Conservation (phyloP, 331 rosid genomes). For the Spiraea crenata region DNA sequence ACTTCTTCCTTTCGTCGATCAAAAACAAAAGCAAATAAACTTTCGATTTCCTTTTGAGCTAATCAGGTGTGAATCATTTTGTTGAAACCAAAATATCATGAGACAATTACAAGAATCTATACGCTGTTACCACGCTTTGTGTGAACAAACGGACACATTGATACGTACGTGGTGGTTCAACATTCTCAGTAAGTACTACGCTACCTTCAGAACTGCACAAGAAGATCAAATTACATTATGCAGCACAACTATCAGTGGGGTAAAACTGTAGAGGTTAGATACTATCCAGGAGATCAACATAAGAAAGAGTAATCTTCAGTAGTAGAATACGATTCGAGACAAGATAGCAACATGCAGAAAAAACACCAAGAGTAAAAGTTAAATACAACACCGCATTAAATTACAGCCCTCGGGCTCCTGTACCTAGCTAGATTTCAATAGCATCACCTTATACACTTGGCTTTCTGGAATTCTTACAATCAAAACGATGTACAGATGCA, state of each 20-base stretch:
- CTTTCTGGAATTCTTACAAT: slow-evolving; percentile 35
- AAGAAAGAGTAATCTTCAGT: neutral
- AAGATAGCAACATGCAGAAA: neutral
- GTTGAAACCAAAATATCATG: no score
- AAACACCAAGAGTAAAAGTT: neutral
- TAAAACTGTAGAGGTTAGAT: neutral
- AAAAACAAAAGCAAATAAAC: no score
- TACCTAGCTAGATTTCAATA: slow-evolving; percentile 36
- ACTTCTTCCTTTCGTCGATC: no score
- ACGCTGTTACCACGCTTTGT: no score
- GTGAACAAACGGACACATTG: no score
- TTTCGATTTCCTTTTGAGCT: no score
- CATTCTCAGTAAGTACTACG: no score
- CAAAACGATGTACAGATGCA: slow-evolving; percentile 53
- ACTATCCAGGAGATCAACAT: neutral
- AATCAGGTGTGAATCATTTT: no score
- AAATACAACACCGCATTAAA: slow-evolving; percentile 29
- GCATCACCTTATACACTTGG: slow-evolving; percentile 34
- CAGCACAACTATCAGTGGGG: neutral
- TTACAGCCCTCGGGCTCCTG: slow-evolving; percentile 30
- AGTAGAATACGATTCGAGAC: neutral
- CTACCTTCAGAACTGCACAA: neutral
- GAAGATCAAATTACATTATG: neutral
- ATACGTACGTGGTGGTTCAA: no score
- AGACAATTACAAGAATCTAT: no score